These are phyloP conservation scores for Colletotrichum sp. DNA, from an alignment of 2,329 filamentous ascomycete species.

Conservation along the genomic window DNA sequence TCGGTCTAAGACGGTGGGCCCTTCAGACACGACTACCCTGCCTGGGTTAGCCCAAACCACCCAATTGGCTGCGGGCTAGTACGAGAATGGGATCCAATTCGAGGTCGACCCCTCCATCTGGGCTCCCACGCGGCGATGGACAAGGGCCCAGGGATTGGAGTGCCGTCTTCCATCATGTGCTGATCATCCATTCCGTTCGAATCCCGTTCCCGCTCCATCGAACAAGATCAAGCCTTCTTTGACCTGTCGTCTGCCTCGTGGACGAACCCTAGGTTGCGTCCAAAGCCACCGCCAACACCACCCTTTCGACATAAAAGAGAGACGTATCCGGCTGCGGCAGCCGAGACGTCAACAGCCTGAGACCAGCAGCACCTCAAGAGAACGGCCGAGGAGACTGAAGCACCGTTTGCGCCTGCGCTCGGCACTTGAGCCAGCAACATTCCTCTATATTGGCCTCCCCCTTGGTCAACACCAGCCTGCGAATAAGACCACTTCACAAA, in stretches of 20 bases:
- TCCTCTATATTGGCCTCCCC: background rate
- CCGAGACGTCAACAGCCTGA: background rate
- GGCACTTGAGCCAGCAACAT: background rate
- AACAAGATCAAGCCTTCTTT: background rate
- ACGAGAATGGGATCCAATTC: constrained; percentile 7
- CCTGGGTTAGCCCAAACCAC: background rate
- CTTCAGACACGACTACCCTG: background rate
- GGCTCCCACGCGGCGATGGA: background rate
- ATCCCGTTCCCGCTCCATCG: background rate
- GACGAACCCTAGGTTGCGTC: background rate
- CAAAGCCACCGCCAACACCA: background rate
- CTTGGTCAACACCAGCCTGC: background rate
- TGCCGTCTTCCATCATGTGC: background rate
- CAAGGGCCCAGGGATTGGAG: background rate
- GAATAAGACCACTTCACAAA: background rate
- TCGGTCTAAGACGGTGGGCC: background rate
- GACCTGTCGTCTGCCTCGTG: background rate
- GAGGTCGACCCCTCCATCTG: background rate
- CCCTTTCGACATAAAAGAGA: background rate
- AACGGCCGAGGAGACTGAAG: background rate
- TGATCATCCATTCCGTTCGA: background rate
- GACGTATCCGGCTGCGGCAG: background rate
- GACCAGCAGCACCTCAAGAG: background rate
- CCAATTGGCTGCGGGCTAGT: background rate
- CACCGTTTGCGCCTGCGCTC: background rate